Evolutionary conservation across 768 basidiomycete species (phyloP).

Genomic region (Leucocoprinus sp.): DNA sequence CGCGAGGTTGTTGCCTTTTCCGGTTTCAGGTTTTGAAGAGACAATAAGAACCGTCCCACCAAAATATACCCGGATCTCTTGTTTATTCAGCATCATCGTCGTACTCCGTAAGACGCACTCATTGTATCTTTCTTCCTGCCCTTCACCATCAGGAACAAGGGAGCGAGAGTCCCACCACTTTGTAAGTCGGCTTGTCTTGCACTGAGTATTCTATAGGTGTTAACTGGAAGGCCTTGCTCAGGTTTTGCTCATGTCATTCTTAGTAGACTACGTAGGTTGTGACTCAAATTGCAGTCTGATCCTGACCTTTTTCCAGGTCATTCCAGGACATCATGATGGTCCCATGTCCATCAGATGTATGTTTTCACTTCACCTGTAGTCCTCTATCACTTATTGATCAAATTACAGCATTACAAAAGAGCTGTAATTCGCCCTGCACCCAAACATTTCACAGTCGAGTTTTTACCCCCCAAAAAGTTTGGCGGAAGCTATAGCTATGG

Average conservation of each 20-base stretch:
- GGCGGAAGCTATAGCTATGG: constrained; percentile 60
- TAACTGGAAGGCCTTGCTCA: too few relatives aligned
- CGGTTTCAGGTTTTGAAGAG: too few relatives aligned
- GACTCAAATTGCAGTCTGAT: background rate
- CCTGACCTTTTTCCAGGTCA: constrained; percentile 12
- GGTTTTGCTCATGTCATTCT: too few relatives aligned
- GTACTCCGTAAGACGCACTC: background rate
- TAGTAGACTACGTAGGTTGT: too few relatives aligned
- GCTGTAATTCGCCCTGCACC: constrained; percentile 57
- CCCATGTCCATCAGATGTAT: constrained; percentile 20
- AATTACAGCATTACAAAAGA: constrained; percentile 46
- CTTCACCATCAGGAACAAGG: background rate
- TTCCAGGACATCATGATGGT: constrained; percentile 18
- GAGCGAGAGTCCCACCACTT: background rate
- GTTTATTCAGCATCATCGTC: background rate
- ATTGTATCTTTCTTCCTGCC: background rate
- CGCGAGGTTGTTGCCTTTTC: constrained; percentile 5
- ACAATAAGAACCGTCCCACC: constrained; percentile 8
- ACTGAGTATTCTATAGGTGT: constrained; percentile 1
- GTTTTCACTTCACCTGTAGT: constrained; percentile 1
- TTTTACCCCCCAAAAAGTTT: constrained; percentile 50
- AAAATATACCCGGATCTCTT: constrained; percentile 5
- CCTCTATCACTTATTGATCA: background rate
- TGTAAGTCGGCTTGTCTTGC: background rate
- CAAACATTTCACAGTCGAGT: constrained; percentile 46